phyloP scores from a whole-genome alignment of 2,329 filamentous ascomycete genomes.

The Diaporthe sp. region DNA sequence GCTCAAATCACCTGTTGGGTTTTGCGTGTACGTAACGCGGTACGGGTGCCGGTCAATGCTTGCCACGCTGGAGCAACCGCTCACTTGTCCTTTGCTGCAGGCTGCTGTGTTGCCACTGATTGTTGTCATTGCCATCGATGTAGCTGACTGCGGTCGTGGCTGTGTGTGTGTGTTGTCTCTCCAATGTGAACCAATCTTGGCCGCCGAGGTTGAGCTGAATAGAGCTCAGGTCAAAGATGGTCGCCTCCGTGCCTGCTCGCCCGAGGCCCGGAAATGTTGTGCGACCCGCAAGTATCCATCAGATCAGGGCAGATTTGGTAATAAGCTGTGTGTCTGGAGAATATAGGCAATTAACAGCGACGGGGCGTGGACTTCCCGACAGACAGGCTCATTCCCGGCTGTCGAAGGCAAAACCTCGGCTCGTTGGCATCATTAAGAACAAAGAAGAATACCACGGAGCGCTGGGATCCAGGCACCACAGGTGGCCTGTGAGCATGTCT shows the following conservation, averaged over 20 bases:
- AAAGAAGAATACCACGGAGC: neutral
- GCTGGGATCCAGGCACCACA: conserved; percentile 12
- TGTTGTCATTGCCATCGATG: neutral
- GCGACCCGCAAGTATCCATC: neutral
- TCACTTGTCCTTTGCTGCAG: no score
- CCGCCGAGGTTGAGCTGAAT: neutral
- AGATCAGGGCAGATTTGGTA: conserved; percentile 6
- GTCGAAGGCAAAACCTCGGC: neutral
- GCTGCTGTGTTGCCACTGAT: neutral
- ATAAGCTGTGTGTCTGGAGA: neutral
- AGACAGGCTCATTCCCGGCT: conserved; percentile 11
- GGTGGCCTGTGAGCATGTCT: conserved; percentile 5
- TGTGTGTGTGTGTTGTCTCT: neutral
- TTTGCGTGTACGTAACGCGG: neutral
- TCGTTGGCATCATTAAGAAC: neutral
- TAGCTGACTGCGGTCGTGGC: conserved; percentile 3
- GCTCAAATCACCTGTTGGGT: neutral
- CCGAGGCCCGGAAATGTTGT: neutral
- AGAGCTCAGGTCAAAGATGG: neutral
- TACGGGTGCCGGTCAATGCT: neutral
- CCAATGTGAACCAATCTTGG: neutral
- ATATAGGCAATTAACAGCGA: neutral
- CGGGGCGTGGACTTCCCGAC: neutral
- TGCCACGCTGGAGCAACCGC: neutral
- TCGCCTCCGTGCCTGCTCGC: neutral